These are phyloP conservation scores for Pythium vanterpoolii DNA, from an alignment of 352 stramenopile species.

Conservation along the genomic window DNA sequence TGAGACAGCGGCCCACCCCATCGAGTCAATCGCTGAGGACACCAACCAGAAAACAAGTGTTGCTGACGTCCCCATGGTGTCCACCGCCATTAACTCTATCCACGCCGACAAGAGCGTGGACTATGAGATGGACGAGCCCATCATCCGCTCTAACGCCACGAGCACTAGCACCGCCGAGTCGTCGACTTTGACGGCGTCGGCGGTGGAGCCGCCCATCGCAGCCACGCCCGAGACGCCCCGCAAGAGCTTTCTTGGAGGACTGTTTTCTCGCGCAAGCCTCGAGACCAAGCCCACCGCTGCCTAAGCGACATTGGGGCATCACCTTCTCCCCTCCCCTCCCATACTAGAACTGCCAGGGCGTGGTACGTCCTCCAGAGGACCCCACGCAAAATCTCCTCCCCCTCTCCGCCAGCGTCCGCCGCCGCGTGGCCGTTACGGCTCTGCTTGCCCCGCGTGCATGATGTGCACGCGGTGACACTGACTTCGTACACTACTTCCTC, in stretches of 20 bases:
- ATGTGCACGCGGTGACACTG: slow-evolving; percentile 13
- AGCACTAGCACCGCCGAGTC: slow-evolving; percentile 23
- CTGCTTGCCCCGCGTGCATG: slow-evolving; percentile 7
- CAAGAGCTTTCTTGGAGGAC: slow-evolving; percentile 24
- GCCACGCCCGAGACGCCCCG: slow-evolving; percentile 2
- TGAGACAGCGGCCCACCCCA: not conserved
- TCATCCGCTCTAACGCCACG: slow-evolving; percentile 13
- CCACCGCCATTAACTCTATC: not conserved
- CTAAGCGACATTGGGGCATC: not conserved
- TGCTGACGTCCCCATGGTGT: not conserved
- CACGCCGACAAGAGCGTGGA: not conserved
- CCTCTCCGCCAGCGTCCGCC: not conserved
- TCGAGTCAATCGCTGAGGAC: not conserved
- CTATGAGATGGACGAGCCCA: slow-evolving; percentile 12
- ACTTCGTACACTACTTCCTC: slow-evolving; percentile 16
- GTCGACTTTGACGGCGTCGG: slow-evolving; percentile 5
- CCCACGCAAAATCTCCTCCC: not conserved
- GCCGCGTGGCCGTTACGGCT: no score
- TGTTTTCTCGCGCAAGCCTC: slow-evolving; percentile 25
- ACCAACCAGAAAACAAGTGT: not conserved
- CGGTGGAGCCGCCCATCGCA: slow-evolving; percentile 16
- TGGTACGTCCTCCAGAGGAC: not conserved
- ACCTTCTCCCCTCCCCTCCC: not conserved
- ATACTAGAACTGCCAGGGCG: slow-evolving; percentile 9
- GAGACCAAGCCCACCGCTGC: slow-evolving; percentile 19